Base-by-base conservation (phyloP, 768 basidiomycete genomes). In the Termitomyces sp. region DNA sequence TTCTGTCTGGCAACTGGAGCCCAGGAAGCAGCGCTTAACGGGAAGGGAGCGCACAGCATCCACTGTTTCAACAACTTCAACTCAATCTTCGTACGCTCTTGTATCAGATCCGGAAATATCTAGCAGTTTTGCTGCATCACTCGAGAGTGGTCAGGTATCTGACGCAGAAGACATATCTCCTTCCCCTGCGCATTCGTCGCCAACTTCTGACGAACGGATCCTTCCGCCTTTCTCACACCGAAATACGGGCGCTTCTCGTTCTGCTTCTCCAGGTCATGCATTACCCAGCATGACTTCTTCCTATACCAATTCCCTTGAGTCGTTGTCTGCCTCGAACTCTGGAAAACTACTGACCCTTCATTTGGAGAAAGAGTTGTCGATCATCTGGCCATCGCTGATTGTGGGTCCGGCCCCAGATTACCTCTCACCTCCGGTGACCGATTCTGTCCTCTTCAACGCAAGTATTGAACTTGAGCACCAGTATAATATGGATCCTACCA, bases 401-500 rank as follows among this genome's bases (percentile, higher is more conserved):
- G 79, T 89, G n/a, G 80, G 91, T 35, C 87, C 91, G 9, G 88
- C 83, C 9, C 86, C 88, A 1, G 82, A 83, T 50, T 72, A 80
- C 12, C 68, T 89, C 5, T 82, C 86, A 0, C 80, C 85, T 3
- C 76, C 71, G 54, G 70, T 80, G 20, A 72, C 79, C 4, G 78
- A 80, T 56, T 79, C 85, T 1, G 74, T 83, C 36, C 75, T 84
- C 8, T 82, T 84, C 68, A 77, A 82, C 55, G 71, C 78, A 32
- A 79, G 69, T 59, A 77, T 75, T 55, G 80, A 78, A 57, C 70
- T 76, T 56, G 89, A 91, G 59, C 78, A 82, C 49, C 79, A 82
- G 65, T 93, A 88, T 64, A 92, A 93, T 64, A 91, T 93, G 88
- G 91, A 93, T 69, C 85, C 91, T 1, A 93, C 91, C 14, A 92